Base-by-base conservation (phyloP, 257 asterid species). In the Ballota nigra region DNA sequence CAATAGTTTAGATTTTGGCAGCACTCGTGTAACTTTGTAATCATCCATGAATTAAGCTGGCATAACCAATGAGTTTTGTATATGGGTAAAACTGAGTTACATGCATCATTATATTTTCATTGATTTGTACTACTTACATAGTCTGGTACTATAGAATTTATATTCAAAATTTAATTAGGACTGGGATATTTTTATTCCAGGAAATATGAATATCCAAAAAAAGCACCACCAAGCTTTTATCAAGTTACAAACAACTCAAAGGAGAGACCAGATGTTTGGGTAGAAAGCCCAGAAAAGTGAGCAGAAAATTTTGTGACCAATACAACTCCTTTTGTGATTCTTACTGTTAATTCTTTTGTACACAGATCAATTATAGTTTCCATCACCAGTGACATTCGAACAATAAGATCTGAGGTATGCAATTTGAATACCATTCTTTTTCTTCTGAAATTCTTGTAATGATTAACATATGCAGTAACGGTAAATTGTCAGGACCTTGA, bases 261-360 rank as follows among this genome's bases (percentile, higher is more conserved):
- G 83, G 99, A 94, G 87, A 88, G 98, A 73, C 99, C 99, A 38
- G 99, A 94, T 77, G 99, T 94, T 76, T 94, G 99, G 99, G 79
- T 94, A 77, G 99, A 94, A 69, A 91, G 95, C 82, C 99, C 99
- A 60, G 98, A 94, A 77, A 91, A 87, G 97, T 94, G 71, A 77
- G 90, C 79, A 71, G 52, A 65, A 63, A 43, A 24, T 62, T 75
- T 72, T 61, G 41, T 68, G 47, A 65, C 63, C 55, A 29, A 4
- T 59, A 40, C 60, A 41, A 34, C 33, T 20, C 24, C 28, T 61
- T 26, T 33, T 34, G 31, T 76, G 55, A 69, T 77, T 63, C 82
- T 83, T 69, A 81, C 70, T 58, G 60, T 70, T 75, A 47, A 40
- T 36, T 38, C 61, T 57, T 66, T 20, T 52, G n/a, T 15, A 26